These are phyloP conservation scores for Arthrobotrys iridis DNA, from an alignment of 2,329 filamentous ascomycete species.

Conservation along the genomic window DNA sequence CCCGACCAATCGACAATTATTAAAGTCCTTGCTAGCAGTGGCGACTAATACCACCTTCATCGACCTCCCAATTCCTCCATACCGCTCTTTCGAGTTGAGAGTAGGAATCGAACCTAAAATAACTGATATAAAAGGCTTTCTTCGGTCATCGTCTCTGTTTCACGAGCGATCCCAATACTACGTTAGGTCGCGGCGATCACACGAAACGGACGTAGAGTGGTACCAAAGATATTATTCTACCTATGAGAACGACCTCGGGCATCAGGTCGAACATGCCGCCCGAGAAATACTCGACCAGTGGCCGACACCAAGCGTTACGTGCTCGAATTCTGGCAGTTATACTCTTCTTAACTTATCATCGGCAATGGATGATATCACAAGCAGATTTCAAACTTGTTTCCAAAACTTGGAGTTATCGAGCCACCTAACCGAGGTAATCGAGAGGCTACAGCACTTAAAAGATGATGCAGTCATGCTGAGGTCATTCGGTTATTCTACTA, in stretches of 20 bases:
- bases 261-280: not conserved
- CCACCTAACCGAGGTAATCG: not conserved
- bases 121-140: not conserved
- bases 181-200: not conserved
- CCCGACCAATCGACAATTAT: not conserved
- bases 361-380: not conserved
- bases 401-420: not conserved
- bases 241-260: not conserved
- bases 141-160: not conserved
- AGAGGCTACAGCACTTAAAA: not conserved
- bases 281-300: not conserved
- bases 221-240: not conserved
- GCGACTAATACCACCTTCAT: not conserved
- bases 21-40: not conserved
- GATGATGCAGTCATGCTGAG: not conserved
- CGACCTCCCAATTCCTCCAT: not conserved
- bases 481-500: not conserved
- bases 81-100: not conserved
- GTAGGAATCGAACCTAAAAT: not conserved
- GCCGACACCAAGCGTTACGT: not conserved
- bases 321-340: not conserved
- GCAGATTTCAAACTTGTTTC: not conserved
- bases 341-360: not conserved
- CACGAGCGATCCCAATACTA: not conserved
- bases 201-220: not conserved